phyloP scores from a whole-genome alignment of 148 eudicot species.

The Silene uniflora region DNA sequence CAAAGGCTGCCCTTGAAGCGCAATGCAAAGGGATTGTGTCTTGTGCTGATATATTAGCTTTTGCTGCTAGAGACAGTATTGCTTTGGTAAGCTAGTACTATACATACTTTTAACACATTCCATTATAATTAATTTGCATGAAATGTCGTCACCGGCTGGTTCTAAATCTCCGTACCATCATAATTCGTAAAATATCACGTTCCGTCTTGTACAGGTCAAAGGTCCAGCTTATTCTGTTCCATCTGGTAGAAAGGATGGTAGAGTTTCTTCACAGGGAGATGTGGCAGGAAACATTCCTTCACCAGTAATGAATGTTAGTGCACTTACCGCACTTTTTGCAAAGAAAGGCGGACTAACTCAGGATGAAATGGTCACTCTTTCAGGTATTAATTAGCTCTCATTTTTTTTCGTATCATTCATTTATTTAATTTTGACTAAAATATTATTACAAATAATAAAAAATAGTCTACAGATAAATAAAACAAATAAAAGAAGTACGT shows the following conservation, averaged over 20 bases:
- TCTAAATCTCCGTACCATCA: too few species aligned
- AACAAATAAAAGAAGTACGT: too few species aligned
- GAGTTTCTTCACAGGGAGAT: constrained; percentile 22
- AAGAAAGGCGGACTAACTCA: constrained; percentile 23
- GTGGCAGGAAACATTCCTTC: constrained; percentile 18
- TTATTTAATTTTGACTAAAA: too few species aligned
- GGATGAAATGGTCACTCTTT: constrained; percentile 32
- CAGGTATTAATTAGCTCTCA: constrained; percentile 16
- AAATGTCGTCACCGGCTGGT: too few species aligned
- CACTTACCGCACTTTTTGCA: constrained; percentile 22
- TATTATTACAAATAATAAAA: too few species aligned
- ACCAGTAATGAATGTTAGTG: constrained; percentile 14
- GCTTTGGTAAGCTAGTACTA: constrained; percentile 15
- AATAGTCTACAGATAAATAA: background rate
- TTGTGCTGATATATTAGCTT: constrained; percentile 33
- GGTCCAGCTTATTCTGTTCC: constrained; percentile 22
- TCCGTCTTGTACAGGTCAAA: constrained; percentile 5
- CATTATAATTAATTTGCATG: too few species aligned
- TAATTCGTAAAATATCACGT: too few species aligned
- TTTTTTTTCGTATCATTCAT: too few species aligned
- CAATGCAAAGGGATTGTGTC: constrained; percentile 46
- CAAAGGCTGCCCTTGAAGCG: constrained; percentile 56
- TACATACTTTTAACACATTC: too few species aligned
- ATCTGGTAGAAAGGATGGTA: constrained; percentile 29
- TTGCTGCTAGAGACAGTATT: constrained; percentile 32